Conservation (phyloP, 1,284 basidiomycete species). For the Trichosporon sp. region DNA sequence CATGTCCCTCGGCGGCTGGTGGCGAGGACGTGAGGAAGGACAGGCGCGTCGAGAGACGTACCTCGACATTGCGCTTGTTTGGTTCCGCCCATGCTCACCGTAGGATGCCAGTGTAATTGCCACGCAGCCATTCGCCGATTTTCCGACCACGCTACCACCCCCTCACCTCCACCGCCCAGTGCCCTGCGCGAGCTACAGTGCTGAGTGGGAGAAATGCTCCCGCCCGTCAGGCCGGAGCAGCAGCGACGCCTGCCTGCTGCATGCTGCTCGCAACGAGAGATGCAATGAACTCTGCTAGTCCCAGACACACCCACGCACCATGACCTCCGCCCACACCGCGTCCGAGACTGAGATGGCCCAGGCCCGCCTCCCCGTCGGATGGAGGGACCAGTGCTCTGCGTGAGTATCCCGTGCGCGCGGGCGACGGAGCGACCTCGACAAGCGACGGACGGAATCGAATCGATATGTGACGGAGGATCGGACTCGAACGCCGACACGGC, state of each 20-base stretch:
- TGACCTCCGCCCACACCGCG: conserved; percentile 70
- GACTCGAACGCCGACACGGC: background rate
- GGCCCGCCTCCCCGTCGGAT: conserved; percentile 70
- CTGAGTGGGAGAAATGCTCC: background rate
- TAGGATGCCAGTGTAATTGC: background rate
- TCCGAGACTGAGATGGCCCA: conserved; percentile 77
- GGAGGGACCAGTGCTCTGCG: conserved; percentile 89
- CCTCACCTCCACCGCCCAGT: background rate
- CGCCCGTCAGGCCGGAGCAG: background rate
- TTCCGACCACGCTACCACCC: background rate
- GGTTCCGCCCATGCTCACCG: background rate
- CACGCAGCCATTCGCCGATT: conserved; percentile 5
- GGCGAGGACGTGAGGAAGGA: conserved; percentile 10
- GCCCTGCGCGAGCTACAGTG: background rate
- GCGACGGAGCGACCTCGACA: background rate
- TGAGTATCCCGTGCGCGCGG: conserved; percentile 52
- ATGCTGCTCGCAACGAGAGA: background rate
- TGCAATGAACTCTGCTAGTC: background rate
- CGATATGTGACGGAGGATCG: background rate
- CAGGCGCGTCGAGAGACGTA: background rate
- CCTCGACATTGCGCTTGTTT: conserved; percentile 7
- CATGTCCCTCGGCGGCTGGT: background rate
- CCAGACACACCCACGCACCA: conserved; percentile 35
- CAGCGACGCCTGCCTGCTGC: background rate
- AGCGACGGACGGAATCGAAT: background rate